phyloP scores from a whole-genome alignment of 2,329 filamentous ascomycete genomes.

The Ceratocystis harringtonii region DNA sequence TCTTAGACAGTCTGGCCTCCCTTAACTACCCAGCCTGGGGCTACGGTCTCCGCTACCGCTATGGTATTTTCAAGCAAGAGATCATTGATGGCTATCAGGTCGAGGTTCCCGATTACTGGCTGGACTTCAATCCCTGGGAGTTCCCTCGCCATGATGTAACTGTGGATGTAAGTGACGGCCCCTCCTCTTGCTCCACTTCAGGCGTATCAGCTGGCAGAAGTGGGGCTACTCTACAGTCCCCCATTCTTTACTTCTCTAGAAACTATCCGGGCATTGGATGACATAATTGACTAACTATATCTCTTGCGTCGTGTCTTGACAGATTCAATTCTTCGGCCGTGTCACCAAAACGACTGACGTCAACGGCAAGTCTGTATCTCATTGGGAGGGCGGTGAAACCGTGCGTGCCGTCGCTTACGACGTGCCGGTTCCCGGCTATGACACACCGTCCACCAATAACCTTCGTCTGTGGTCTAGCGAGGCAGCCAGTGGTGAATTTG shows the following conservation, averaged over 20 bases:
- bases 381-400: constrained; percentile 87
- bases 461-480: constrained; percentile 95
- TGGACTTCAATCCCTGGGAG: constrained; percentile 99
- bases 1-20: constrained; percentile 88
- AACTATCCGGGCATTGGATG: background rate
- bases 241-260: background rate
- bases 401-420: constrained; percentile 90
- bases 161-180: constrained; percentile 49
- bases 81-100: constrained; percentile 97
- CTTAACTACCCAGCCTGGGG: constrained; percentile 96
- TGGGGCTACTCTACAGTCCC: background rate
- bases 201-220: background rate
- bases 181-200: background rate
- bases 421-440: constrained; percentile 79
- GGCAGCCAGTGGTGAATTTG: constrained; percentile 90
- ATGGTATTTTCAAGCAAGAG: constrained; percentile 99
- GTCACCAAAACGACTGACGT: constrained; percentile 63
- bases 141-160: constrained; percentile 91
- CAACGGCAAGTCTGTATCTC: constrained; percentile 55
- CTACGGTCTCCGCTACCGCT: constrained; percentile 87
- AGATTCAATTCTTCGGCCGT: constrained; percentile 85
- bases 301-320: background rate
- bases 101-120: constrained; percentile 96
- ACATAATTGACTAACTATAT: background rate
- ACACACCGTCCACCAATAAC: constrained; percentile 87